Evolutionary conservation across 148 eudicot genomes (phyloP), one percentile per base, ranked within the genome.

Genomic region (Cornus suecica): DNA sequence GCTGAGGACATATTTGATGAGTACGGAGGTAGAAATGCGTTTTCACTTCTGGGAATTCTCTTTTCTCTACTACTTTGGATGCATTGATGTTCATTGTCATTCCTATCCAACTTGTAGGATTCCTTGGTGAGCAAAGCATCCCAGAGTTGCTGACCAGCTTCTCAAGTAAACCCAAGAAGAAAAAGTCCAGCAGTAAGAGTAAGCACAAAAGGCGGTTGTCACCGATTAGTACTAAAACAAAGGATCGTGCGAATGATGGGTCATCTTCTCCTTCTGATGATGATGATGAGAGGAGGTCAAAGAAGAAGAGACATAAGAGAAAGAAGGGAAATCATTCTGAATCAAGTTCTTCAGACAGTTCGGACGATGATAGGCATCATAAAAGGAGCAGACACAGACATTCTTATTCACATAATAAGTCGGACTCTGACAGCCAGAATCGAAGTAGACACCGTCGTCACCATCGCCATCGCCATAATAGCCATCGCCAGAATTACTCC

Each of bases 1-100:
- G 97, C 94, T 8, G 99, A 95, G 83, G 99, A 95, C 83, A 94
- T 94, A 81, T 94, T 90, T 87, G 99, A 94, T 18, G 99, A 94
- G 80, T 94, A 94, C 83, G 99, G 99, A 92, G 99, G 99, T 95
- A 84, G 71, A 73, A 70, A 4, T 8, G 24, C 67, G n/a, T 45
- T 58, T 61, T 29, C 71, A 5, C 3, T 64, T 68, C 48, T 30
- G 48, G 48, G 10, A 16, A 14, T 48, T 48, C 54, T 48, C 18
- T 16, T 11, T 13, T 48, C 54, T 2, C 20, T 0, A 48, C 18
- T 11, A 48, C 0, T 13, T 45, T 45, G 25, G 52, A 24, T 70
- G 48, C 32, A 60, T 25, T 27, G 22, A 76, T 83, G 22, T 32
- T 78, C n/a, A 71, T 68, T 68, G 66, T 76, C 24, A 34, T 60